These are phyloP conservation scores for Scytalidium sp. DNA, from an alignment of 2,329 filamentous ascomycete genomes.

Conservation along the genomic window DNA sequence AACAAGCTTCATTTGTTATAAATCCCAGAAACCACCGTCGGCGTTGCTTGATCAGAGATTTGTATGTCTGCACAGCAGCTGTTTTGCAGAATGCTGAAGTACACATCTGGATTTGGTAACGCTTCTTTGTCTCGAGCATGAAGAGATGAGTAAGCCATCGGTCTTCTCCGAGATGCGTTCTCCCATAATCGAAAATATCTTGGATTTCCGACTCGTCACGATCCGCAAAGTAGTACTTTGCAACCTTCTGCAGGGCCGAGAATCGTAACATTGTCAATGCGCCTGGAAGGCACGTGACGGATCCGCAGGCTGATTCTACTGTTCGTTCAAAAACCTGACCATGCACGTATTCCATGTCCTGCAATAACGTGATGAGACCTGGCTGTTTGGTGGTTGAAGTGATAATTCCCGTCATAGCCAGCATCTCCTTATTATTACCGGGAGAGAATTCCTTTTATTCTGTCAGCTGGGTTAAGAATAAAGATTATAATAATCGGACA, in stretches of 20 bases:
- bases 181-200: conserved; percentile 94
- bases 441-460: conserved; percentile 76
- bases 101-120: conserved; percentile 97
- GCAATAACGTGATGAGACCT: conserved; percentile 84
- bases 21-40: conserved; percentile 96
- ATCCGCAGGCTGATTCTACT: conserved; percentile 89
- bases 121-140: conserved; percentile 93
- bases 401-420: conserved; percentile 97
- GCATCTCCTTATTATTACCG: conserved; percentile 86
- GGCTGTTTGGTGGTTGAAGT: conserved; percentile 89
- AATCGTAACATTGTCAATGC: conserved; percentile 95
- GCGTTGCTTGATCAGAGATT: conserved; percentile 86
- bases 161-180: conserved; percentile 93
- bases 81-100: conserved; percentile 98
- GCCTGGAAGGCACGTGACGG: conserved; percentile 91
- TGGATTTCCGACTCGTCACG: conserved; percentile 95
- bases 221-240: conserved; percentile 97
- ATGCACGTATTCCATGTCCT: conserved; percentile 98
- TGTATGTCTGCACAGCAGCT: conserved; percentile 87
- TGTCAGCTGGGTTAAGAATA: not conserved
- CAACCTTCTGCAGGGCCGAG: conserved; percentile 94
- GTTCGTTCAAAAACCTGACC: conserved; percentile 95
- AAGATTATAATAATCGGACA: not conserved
- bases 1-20: conserved; percentile 96
- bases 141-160: conserved; percentile 97